Evolutionary conservation across 2,329 filamentous ascomycete genomes (phyloP).

Genomic region (Microthyrium microscopicum): DNA sequence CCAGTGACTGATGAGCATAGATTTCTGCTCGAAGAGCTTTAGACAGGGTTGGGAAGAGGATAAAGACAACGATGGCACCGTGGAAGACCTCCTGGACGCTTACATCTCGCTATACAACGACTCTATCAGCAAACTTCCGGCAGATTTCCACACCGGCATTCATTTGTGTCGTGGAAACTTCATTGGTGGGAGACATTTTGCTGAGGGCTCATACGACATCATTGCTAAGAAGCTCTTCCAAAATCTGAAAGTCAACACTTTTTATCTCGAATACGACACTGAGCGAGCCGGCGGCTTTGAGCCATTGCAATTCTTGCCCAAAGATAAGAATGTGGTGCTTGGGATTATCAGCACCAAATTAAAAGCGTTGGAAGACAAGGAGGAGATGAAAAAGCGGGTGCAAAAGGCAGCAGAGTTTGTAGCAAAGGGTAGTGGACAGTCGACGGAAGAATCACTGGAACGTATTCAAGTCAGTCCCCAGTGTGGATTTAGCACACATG

Average conservation of each 20-base stretch:
- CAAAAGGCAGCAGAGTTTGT: slow-evolving; percentile 45
- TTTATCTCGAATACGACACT: slow-evolving; percentile 30
- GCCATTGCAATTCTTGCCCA: slow-evolving; percentile 27
- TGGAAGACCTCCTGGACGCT: slow-evolving; percentile 55
- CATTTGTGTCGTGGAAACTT: slow-evolving; percentile 27
- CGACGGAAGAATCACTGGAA: slow-evolving; percentile 49
- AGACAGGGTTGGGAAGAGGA: slow-evolving; percentile 53
- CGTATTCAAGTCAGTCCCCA: slow-evolving; percentile 53
- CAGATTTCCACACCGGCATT: slow-evolving; percentile 55
- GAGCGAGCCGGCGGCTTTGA: slow-evolving; percentile 31
- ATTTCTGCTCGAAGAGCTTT: slow-evolving; percentile 57
- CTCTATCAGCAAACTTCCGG: slow-evolving; percentile 43
- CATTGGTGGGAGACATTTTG: slow-evolving; percentile 29
- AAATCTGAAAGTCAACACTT: slow-evolving; percentile 23
- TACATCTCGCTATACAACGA: slow-evolving; percentile 69
- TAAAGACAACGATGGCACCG: slow-evolving; percentile 47
- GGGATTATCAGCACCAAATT: slow-evolving; percentile 31
- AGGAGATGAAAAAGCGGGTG: slow-evolving; percentile 30
- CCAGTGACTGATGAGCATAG: background rate
- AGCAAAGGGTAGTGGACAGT: slow-evolving; percentile 48
- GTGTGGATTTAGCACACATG: slow-evolving; percentile 38
- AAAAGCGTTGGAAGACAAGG: slow-evolving; percentile 27
- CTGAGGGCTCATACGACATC: slow-evolving; percentile 29
- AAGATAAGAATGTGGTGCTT: slow-evolving; percentile 30
- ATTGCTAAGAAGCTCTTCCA: slow-evolving; percentile 27